A percentile compares a stretch with the other conserved stretches of the same genome.
Evolutionary conservation across 345 rosid genomes (phyloP).

Genomic region (Salix purpurea): DNA sequence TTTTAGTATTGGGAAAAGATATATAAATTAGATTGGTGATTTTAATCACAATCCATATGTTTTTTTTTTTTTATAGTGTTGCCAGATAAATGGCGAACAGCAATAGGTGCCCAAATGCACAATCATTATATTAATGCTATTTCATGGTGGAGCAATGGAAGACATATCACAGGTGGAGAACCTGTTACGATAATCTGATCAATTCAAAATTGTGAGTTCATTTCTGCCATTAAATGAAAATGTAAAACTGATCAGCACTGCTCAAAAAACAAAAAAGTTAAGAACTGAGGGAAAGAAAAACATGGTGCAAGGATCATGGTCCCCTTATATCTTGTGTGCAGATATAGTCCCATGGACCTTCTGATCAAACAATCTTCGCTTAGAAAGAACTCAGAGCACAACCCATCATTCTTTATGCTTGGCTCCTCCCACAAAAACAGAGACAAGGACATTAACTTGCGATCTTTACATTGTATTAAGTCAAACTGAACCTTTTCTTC

Average conservation of each 20-base stretch:
- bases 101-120: not conserved
- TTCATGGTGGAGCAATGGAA: not conserved
- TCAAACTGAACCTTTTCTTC: too few species aligned
- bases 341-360: constrained; percentile 48
- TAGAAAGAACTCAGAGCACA: constrained; percentile 24
- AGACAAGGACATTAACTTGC: not conserved
- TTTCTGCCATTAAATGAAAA: not conserved
- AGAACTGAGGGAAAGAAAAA: not conserved
- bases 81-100: not conserved
- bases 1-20: not conserved
- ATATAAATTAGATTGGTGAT: not conserved
- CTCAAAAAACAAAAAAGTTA: not conserved
- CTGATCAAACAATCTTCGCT: constrained; percentile 44
- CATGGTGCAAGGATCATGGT: constrained; percentile 1
- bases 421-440: constrained; percentile 26
- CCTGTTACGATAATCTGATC: not conserved
- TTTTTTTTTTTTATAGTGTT: not conserved
- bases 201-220: not conserved
- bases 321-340: constrained; percentile 44
- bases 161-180: not conserved
- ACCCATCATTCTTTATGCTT: constrained; percentile 24
- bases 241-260: not conserved
- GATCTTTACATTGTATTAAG: not conserved
- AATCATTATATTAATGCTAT: not conserved
- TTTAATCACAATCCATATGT: not conserved